These are phyloP conservation scores for Gossypium laxum DNA, from an alignment of 441 rosid species.

Conservation along the genomic window DNA sequence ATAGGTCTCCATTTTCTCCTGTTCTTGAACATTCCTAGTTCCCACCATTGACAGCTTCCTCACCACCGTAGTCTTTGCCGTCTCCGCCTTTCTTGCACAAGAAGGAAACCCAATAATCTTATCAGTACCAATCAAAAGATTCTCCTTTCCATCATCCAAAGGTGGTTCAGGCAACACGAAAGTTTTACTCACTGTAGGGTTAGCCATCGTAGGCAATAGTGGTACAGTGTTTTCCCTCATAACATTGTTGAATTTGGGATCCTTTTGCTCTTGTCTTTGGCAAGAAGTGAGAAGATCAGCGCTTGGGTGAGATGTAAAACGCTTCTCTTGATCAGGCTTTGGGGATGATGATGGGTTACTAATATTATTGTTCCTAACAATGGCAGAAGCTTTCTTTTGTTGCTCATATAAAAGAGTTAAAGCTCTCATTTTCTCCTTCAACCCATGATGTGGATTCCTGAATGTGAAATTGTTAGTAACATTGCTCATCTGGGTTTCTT, in stretches of 20 bases:
- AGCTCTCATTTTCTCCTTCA: constrained; percentile 70
- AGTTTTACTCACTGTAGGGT: constrained; percentile 35
- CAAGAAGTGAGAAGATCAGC: constrained; percentile 38
- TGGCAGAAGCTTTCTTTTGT: constrained; percentile 52
- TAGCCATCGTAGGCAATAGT: constrained; percentile 19
- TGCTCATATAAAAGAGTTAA: constrained; percentile 68
- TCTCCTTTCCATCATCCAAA: constrained; percentile 51
- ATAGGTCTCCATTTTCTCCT: constrained; percentile 33
- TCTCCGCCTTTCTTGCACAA: constrained; percentile 34
- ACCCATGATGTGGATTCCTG: constrained; percentile 68
- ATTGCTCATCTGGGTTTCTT: constrained; percentile 21
- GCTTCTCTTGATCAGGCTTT: constrained; percentile 32
- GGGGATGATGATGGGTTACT: constrained; percentile 29
- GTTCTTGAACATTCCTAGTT: constrained; percentile 25
- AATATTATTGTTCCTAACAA: constrained; percentile 26
- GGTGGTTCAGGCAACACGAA: constrained; percentile 42
- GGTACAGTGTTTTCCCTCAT: constrained; percentile 35
- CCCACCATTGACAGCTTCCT: constrained; percentile 66
- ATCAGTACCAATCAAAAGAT: constrained; percentile 41
- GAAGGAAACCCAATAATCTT: constrained; percentile 44
- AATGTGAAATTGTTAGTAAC: constrained; percentile 13
- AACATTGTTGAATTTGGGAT: constrained; percentile 24
- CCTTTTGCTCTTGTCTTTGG: constrained; percentile 32
- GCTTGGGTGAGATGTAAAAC: constrained; percentile 43
- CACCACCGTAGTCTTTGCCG: constrained; percentile 21